Percentiles rank a stretch among this genome's conserved stretches.
phyloP scores from a whole-genome alignment of 2,329 filamentous ascomycete species.

The Fusarium nanum region DNA sequence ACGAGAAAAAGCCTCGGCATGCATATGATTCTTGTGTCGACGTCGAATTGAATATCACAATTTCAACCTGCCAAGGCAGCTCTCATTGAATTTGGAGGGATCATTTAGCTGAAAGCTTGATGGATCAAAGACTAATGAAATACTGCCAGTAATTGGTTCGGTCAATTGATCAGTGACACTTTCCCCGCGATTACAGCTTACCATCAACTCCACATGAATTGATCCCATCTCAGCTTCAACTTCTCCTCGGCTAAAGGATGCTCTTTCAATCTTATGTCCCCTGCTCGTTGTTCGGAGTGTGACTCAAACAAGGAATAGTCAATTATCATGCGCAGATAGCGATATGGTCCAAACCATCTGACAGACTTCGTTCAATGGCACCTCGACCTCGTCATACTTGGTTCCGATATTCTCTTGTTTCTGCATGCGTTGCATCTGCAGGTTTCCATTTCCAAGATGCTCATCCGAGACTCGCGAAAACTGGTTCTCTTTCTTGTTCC shows the following conservation, averaged over 20 bases:
- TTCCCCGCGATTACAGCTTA: not conserved
- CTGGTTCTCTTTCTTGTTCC: conserved; percentile 49
- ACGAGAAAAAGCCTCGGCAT: conserved; percentile 41
- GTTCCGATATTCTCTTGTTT: conserved; percentile 2
- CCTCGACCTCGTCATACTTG: conserved; percentile 1
- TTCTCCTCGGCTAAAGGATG: not conserved
- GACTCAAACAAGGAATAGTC: conserved; percentile 22
- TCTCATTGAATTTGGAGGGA: not conserved
- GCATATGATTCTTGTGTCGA: conserved; percentile 43
- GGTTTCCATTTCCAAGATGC: conserved; percentile 42
- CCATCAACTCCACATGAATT: not conserved
- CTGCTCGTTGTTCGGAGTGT: not conserved
- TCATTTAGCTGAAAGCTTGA: not conserved
- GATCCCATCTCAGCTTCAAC: conserved; percentile 8
- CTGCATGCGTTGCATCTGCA: not conserved
- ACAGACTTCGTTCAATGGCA: not conserved
- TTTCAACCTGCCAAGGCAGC: conserved; percentile 4
- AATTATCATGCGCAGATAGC: not conserved
- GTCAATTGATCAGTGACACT: not conserved
- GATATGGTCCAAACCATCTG: not conserved
- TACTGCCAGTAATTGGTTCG: not conserved
- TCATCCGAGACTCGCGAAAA: conserved; percentile 50
- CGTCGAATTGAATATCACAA: conserved; percentile 27
- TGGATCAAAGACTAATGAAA: not conserved
- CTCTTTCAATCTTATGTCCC: not conserved